phyloP scores from a whole-genome alignment of 371 early-diverging fungal genomes.

The Apophysomyces variabilis region DNA sequence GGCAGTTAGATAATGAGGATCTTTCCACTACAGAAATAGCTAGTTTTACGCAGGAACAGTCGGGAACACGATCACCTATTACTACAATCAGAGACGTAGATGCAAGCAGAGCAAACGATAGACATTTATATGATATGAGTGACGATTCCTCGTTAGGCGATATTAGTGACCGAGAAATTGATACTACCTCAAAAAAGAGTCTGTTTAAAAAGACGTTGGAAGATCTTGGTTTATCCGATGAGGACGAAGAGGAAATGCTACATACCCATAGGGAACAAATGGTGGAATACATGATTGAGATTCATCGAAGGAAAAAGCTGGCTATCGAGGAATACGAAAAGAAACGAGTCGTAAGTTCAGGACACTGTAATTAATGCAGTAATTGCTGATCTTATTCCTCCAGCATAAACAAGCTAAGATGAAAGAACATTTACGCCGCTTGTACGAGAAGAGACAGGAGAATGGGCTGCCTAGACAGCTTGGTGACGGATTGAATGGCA shows the following conservation, averaged over 20 bases:
- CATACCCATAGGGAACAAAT: conserved; percentile 39
- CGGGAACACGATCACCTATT: not conserved
- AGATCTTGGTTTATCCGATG: conserved; percentile 30
- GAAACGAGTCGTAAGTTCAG: conserved; percentile 38
- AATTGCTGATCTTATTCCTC: not conserved
- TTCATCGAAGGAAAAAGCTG: conserved; percentile 37
- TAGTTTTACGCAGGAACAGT: not conserved
- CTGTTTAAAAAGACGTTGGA: conserved; percentile 27
- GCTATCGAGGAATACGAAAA: conserved; percentile 50
- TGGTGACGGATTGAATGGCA: conserved; percentile 10
- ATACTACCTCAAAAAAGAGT: conserved; percentile 9
- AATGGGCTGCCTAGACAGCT: conserved; percentile 27
- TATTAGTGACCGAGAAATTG: conserved; percentile 23
- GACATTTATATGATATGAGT: conserved; percentile 19
- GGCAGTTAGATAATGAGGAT: not conserved
- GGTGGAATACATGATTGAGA: conserved; percentile 51
- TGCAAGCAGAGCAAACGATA: not conserved
- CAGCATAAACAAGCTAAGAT: conserved; percentile 37
- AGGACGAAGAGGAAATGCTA: conserved; percentile 40
- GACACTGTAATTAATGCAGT: not conserved
- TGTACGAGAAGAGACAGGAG: conserved; percentile 47
- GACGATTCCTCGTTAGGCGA: conserved; percentile 36
- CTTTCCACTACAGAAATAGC: not conserved
- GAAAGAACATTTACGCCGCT: conserved; percentile 36
- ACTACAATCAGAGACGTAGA: not conserved